Base-by-base conservation (phyloP, 331 rosid species). In the Cydonia oblonga region DNA sequence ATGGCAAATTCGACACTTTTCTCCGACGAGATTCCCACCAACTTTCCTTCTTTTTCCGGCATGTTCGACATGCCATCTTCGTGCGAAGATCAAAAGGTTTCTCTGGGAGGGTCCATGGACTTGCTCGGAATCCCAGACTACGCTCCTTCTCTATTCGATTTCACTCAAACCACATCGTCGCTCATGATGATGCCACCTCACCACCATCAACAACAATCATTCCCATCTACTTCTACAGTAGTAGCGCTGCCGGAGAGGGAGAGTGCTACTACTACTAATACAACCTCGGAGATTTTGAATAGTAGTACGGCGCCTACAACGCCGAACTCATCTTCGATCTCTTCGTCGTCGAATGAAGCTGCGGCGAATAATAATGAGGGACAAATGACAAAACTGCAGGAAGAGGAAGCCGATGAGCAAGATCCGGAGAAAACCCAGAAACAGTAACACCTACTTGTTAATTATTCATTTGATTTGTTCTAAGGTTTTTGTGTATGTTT, bases 321-420 rank as follows among this genome's bases (percentile, higher is more conserved):
- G 2, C 92, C 96, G 0, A 82, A 88, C 84, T 91, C 92, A 0
- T 79, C 81, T 1, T 91, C 96, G 4, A 79, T 87, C 70, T 89
- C 98, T 5, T 91, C 91, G 0, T 91, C 90, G 0, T 86, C 95
- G 0, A 85, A 84, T 42, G 98, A 85, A 73, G 83, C 82, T 3
- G 75, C 78, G 8, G 54, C 57, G 25, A 75, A n/a, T 56, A 33
- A 29, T 11, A 64, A 67, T 5, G 81, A 74, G 42, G 9, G 53
- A 25, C 56, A 46, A 28, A 75, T 25, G 4, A 51, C 66, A 1
- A 79, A 84, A 72, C 30, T 62, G 26, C 40, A 16, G 22, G 81
- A 74, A n/a, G 79, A 69, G 20, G 68, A 66, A 66, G 75, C 67
- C 14, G 83, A 73, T 18, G 83, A 78, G 38, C 84, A 73, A 53